Evolutionary conservation across 139 green algal genomes (phyloP).

Genomic region (Medakamo hakoo): DNA sequence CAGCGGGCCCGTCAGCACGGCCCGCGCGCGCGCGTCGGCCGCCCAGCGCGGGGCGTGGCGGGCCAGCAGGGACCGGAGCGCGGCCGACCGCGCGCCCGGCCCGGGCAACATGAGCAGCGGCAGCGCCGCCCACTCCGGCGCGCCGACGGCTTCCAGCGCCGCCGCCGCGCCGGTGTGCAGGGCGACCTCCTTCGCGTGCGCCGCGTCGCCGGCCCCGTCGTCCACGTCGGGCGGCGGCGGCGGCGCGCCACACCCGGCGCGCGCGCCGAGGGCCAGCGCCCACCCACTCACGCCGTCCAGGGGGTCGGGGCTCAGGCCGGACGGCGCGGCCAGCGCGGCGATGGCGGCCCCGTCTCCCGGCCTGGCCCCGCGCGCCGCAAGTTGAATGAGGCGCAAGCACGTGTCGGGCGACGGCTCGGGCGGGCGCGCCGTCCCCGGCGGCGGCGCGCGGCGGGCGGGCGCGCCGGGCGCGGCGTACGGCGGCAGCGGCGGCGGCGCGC

Average conservation of each 20-base stretch:
- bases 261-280: not conserved
- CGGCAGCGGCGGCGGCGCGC: constrained; percentile 16
- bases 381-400: constrained; percentile 47
- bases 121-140: not conserved
- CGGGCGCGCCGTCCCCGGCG: not conserved
- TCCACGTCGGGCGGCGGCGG: not conserved
- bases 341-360: constrained; percentile 1
- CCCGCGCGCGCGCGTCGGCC: constrained; percentile 3
- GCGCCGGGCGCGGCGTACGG: constrained; percentile 23
- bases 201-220: no score
- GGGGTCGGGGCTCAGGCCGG: not conserved
- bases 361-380: constrained; percentile 15
- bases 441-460: not conserved
- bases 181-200: constrained; percentile 42
- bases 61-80: constrained; percentile 29
- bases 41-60: constrained; percentile 27
- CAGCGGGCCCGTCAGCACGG: constrained; percentile 31
- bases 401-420: constrained; percentile 20
- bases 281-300: not conserved
- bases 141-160: not conserved
- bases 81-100: not conserved
- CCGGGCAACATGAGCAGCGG: not conserved
- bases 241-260: no score
- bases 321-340: constrained; percentile 1
- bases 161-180: constrained; percentile 34